Evolutionary conservation across 768 basidiomycete genomes (phyloP).

Genomic region (Agrocybe praecox): DNA sequence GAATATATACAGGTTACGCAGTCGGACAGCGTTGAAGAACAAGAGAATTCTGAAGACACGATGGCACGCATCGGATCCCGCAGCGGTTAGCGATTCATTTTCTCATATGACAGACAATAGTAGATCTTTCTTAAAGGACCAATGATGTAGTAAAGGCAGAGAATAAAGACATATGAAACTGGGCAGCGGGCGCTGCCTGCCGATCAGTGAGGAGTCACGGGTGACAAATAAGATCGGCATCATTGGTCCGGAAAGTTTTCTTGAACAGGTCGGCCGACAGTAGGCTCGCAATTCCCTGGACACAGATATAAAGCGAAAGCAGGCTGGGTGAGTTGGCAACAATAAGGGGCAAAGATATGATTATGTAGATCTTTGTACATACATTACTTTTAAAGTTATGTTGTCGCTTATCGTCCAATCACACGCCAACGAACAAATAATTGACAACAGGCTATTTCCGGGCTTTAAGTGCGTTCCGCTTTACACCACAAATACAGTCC

Average conservation of each 20-base stretch:
- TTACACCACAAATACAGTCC: constrained; percentile 23
- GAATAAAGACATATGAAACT: background rate
- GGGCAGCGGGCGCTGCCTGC: background rate
- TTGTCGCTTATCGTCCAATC: constrained; percentile 48
- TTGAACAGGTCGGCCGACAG: constrained; percentile 2
- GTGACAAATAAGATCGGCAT: constrained; percentile 1
- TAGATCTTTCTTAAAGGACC: constrained; percentile 39
- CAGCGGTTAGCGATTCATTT: constrained; percentile 53
- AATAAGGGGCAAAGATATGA: constrained; percentile 4
- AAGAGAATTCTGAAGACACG: constrained; percentile 82
- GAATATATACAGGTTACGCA: constrained; percentile 76
- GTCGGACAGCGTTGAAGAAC: constrained; percentile 82
- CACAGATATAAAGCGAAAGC: background rate
- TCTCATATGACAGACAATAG: constrained; percentile 13
- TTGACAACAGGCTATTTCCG: constrained; percentile 24
- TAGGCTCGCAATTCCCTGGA: background rate
- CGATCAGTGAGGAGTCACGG: background rate
- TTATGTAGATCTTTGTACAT: background rate
- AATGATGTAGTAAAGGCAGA: constrained; percentile 36
- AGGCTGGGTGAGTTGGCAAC: background rate
- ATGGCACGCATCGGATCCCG: constrained; percentile 78
- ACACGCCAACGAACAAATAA: constrained; percentile 32
- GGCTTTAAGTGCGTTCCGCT: constrained; percentile 22
- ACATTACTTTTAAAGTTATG: background rate
- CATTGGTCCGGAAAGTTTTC: constrained; percentile 3